phyloP scores from a whole-genome alignment of 2,329 filamentous ascomycete species.

The Thelonectria discophora region DNA sequence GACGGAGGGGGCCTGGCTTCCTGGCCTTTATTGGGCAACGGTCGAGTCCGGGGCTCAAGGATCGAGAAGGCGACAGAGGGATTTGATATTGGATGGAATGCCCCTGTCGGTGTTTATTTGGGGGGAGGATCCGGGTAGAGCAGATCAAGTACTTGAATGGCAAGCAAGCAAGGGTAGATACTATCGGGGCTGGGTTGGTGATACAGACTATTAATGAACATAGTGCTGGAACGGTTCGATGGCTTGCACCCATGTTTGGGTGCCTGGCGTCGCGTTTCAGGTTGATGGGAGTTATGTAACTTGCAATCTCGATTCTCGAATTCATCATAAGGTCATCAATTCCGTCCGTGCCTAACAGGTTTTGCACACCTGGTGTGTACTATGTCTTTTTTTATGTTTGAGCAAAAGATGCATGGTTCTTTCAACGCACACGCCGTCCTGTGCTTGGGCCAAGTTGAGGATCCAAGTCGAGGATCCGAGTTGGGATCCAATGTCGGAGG shows the following conservation, averaged over 20 bases:
- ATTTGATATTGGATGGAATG: constrained; percentile 30
- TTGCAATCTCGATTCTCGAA: constrained; percentile 19
- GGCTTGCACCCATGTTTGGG: constrained; percentile 3
- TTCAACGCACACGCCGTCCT: neutral
- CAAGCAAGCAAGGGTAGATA: constrained; percentile 16
- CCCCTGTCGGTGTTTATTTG: constrained; percentile 22
- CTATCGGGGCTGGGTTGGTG: constrained; percentile 26
- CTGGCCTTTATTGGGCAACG: constrained; percentile 24
- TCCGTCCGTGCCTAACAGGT: neutral
- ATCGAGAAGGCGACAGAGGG: constrained; percentile 22
- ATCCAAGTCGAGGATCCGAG: too few species aligned
- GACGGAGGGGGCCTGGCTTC: constrained; percentile 36
- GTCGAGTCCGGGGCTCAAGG: constrained; percentile 28
- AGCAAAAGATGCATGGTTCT: constrained; percentile 1
- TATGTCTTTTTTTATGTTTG: neutral
- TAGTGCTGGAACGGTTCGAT: constrained; percentile 35
- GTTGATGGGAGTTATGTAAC: constrained; percentile 10
- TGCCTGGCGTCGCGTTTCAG: constrained; percentile 17
- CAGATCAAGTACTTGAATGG: constrained; percentile 36
- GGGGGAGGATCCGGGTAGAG: constrained; percentile 23
- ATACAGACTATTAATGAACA: constrained; percentile 45
- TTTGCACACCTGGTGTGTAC: neutral
- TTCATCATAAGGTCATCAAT: constrained; percentile 12
- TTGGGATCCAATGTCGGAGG: constrained; percentile 6
- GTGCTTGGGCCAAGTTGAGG: constrained; percentile 15